These are phyloP conservation scores for Aureococcus anophagefferens DNA, from an alignment of 108 stramenopile species.

Conservation along the genomic window DNA sequence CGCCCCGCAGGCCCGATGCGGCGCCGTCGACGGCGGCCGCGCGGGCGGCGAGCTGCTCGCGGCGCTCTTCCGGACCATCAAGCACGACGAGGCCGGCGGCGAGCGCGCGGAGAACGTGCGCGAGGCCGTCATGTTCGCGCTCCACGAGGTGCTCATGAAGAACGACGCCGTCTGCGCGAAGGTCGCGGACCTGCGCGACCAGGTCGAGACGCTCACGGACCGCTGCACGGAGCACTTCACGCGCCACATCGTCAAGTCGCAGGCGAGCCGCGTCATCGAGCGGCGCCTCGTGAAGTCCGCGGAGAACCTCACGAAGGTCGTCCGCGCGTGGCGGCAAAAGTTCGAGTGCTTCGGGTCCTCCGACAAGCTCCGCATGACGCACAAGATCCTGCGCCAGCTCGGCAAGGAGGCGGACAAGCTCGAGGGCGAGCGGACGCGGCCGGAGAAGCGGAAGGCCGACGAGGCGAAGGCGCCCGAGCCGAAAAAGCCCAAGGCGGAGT, in stretches of 20 bases:
- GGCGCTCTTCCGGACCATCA: too few relatives aligned
- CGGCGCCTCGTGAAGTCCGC: background rate
- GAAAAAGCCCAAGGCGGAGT: too few relatives aligned
- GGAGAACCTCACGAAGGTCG: background rate
- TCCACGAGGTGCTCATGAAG: background rate
- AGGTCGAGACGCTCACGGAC: background rate
- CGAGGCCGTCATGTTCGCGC: background rate
- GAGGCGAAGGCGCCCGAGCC: too few relatives aligned
- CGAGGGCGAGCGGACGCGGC: too few relatives aligned
- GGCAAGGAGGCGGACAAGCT: too few relatives aligned
- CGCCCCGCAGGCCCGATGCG: too few relatives aligned
- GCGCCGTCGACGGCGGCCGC: too few relatives aligned
- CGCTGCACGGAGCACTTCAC: background rate
- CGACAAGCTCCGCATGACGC: too few relatives aligned
- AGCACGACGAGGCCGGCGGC: too few relatives aligned
- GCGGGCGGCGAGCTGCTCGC: too few relatives aligned
- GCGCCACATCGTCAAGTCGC: background rate
- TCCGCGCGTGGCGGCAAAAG: background rate
- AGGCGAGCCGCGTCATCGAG: background rate
- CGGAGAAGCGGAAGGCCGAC: too few relatives aligned
- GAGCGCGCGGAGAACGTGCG: background rate
- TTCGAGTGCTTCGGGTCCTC: background rate
- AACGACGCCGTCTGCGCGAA: background rate
- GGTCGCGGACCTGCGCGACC: background rate
- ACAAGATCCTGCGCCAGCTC: too few relatives aligned